Evolutionary conservation across 2,329 filamentous ascomycete genomes (phyloP).

Genomic region (Endocalyx cinctus): DNA sequence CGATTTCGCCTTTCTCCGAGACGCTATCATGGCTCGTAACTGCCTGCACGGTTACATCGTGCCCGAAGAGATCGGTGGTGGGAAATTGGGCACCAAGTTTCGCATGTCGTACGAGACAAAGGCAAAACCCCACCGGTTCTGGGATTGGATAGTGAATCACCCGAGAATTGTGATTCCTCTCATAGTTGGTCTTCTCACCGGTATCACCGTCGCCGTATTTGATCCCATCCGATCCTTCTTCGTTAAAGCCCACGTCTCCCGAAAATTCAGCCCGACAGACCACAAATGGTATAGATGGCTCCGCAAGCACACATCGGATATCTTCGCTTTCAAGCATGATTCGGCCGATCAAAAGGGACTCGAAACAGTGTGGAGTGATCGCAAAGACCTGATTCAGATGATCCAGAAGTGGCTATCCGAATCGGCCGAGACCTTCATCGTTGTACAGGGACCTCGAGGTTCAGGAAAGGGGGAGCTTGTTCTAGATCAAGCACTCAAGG

Average conservation of each 20-base stretch:
- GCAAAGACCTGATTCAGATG: constrained; percentile 75
- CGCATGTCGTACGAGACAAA: constrained; percentile 80
- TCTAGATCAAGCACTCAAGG: constrained; percentile 74
- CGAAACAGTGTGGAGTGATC: constrained; percentile 81
- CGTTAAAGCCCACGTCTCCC: constrained; percentile 81
- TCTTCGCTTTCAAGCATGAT: constrained; percentile 54
- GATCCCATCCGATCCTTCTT: constrained; percentile 94
- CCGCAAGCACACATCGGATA: constrained; percentile 64
- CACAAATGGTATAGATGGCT: constrained; percentile 77
- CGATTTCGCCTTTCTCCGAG: constrained; percentile 68
- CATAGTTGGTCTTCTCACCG: constrained; percentile 74
- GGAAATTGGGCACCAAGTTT: constrained; percentile 69
- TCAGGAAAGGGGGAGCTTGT: constrained; percentile 89
- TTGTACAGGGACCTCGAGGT: constrained; percentile 86
- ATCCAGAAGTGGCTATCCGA: constrained; percentile 84
- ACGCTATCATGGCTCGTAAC: constrained; percentile 84
- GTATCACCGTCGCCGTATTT: constrained; percentile 81
- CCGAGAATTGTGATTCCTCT: constrained; percentile 83
- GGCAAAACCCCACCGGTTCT: constrained; percentile 71
- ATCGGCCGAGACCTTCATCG: constrained; percentile 85
- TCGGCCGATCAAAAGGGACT: constrained; percentile 64
- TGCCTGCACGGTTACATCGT: constrained; percentile 85
- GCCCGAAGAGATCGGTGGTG: constrained; percentile 64
- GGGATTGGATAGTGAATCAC: constrained; percentile 83
- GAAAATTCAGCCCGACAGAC: constrained; percentile 68